A percentile compares a stretch with the other conserved stretches of the same genome.
phyloP scores from a whole-genome alignment of 2,329 filamentous ascomycete species.

The Raffaelea arxii region DNA sequence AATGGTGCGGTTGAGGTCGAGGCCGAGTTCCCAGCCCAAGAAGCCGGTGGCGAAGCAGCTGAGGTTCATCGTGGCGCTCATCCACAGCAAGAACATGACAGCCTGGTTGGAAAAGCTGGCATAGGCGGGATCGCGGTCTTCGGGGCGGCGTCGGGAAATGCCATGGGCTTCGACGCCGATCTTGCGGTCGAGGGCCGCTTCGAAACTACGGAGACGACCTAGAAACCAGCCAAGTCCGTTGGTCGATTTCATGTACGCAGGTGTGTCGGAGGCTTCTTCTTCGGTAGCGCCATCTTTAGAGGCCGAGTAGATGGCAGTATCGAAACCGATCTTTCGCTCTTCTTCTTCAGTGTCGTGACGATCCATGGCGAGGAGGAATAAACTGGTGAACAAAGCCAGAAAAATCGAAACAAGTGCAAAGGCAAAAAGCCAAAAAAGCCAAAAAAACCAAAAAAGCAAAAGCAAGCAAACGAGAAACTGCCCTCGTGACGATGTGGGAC shows the following conservation, averaged over 20 bases:
- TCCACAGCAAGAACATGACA: constrained; percentile 43
- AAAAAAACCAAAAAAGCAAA: background rate
- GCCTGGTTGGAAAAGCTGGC: constrained; percentile 29
- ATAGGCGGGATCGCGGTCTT: constrained; percentile 28
- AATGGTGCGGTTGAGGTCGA: constrained; percentile 33
- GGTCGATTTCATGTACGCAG: constrained; percentile 4
- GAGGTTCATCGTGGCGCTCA: constrained; percentile 39
- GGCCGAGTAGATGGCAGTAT: constrained; percentile 2
- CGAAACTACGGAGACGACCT: constrained; percentile 27
- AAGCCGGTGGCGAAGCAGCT: constrained; percentile 42
- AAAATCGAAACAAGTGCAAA: background rate
- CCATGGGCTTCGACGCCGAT: constrained; percentile 39
- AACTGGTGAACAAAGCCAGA: background rate
- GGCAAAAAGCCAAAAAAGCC: background rate
- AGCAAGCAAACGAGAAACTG: too few species aligned
- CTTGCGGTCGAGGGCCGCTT: constrained; percentile 32
- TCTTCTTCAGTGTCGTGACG: constrained; percentile 7
- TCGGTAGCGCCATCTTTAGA: background rate
- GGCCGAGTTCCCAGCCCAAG: constrained; percentile 37
- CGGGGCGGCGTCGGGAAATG: constrained; percentile 33
- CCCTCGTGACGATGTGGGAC: too few species aligned
- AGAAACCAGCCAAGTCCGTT: constrained; percentile 19
- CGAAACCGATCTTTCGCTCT: constrained; percentile 11
- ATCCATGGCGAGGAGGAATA: constrained; percentile 3
- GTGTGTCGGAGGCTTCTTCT: constrained; percentile 6